These are phyloP conservation scores for Botrytis fragariae DNA, from an alignment of 2,329 filamentous ascomycete genomes.

Conservation along the genomic window DNA sequence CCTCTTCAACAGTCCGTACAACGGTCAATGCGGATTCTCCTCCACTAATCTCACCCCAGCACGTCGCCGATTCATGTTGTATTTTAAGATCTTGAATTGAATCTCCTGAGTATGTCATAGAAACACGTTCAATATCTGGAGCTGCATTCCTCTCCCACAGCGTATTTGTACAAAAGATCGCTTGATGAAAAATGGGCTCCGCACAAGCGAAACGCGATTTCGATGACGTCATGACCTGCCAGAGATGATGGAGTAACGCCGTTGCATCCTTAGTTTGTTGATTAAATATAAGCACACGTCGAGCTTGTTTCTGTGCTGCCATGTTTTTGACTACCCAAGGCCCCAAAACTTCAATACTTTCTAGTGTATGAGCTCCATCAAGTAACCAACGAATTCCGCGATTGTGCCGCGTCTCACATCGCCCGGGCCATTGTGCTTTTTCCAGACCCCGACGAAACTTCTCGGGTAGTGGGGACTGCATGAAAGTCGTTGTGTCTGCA, in stretches of 20 bases:
- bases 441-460: not conserved
- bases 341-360: not conserved
- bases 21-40: not conserved
- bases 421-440: not conserved
- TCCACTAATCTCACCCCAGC: not conserved
- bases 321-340: not conserved
- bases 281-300: not conserved
- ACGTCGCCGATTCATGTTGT: not conserved
- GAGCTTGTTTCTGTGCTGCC: not conserved
- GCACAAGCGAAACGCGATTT: no score
- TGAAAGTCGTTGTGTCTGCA: not conserved
- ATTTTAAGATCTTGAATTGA: not conserved
- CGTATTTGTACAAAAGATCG: slow-evolving; percentile 1
- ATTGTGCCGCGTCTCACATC: not conserved
- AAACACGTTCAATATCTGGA: not conserved
- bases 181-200: not conserved
- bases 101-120: not conserved
- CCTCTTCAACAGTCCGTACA: not conserved
- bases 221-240: not conserved
- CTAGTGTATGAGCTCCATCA: not conserved
- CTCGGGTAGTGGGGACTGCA: not conserved
- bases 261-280: not conserved
- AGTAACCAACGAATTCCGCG: not conserved
- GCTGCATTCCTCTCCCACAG: not conserved
- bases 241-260: not conserved